Base-by-base conservation (phyloP, 495 filamentous ascomycete species). In the Podospora anserina region DNA sequence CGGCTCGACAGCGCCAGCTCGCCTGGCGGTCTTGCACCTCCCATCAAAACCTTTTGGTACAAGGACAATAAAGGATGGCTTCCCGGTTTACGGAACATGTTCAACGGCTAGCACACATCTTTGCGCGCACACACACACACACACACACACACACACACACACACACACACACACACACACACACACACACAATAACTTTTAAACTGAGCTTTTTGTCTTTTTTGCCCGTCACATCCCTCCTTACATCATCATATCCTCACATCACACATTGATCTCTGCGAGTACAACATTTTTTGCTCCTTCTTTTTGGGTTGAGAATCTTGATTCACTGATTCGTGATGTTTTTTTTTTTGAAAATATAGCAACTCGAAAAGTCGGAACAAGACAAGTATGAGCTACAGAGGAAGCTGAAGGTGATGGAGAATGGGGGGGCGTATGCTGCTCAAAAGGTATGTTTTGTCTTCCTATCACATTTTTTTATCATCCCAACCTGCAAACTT, bases 351-450 rank as follows among this genome's bases (percentile, higher is more conserved):
- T 6, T 5, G 30, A 7, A 7, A 32, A 32, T 32, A 28, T 64
- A 84, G 81, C 82, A 83, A 81, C 78, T 83, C 67, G 82, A 85
- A 61, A 81, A 84, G 61, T 72, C 82, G 32, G 82, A 85, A 60
- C 76, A 81, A 60, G 82, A 83, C 53, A 82, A 79, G 60, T 81
- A 81, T 64, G 81, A 84, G 32, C 67, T 83, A 13, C 81, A 83
- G 68, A 72, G 82, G 66, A 79, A 79, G 13, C 73, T 84, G 60
- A 85, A 85, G 62, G 72, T 75, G 30, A 78, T 78, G 30, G 82
- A 81, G 68, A 79, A 73, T 58, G 82, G 82, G 23, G 72, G 78
- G 6, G 79, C 78, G 32, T 74, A 71, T 19, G 81, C 81, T n/a
- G 79, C 76, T 60, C 81, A 83, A 68, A 85, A 84, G 80, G 82